Conservation (phyloP, 1,284 basidiomycete genomes). For the Mycena citricolor region DNA sequence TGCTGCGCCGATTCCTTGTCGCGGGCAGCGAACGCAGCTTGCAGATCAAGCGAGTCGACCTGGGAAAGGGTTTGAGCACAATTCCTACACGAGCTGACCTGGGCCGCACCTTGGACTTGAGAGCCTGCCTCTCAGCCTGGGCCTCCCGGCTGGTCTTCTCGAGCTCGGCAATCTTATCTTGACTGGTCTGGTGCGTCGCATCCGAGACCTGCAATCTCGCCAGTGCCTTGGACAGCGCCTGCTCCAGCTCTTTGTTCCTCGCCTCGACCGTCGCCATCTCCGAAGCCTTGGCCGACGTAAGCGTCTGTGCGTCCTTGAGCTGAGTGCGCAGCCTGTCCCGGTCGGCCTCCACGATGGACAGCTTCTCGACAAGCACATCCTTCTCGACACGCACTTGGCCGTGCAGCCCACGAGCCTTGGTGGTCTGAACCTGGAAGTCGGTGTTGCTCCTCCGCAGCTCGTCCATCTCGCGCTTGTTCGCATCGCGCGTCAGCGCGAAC, state of each 20-base stretch:
- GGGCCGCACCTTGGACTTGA: conserved; percentile 57
- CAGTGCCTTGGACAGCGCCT: conserved; percentile 66
- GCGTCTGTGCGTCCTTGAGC: conserved; percentile 52
- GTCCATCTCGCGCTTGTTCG: conserved; percentile 60
- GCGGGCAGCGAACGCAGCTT: conserved; percentile 50
- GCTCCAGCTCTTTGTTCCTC: conserved; percentile 63
- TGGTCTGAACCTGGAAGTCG: conserved; percentile 68
- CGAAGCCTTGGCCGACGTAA: conserved; percentile 42
- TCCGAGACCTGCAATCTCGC: conserved; percentile 70
- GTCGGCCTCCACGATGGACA: conserved; percentile 59
- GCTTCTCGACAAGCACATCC: conserved; percentile 63
- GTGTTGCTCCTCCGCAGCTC: conserved; percentile 65
- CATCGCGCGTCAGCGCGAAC: conserved; percentile 53
- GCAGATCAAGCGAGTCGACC: conserved; percentile 61
- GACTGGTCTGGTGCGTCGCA: conserved; percentile 55
- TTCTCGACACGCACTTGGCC: conserved; percentile 81
- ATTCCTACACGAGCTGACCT: too few relatives aligned
- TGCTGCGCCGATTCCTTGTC: conserved; percentile 62
- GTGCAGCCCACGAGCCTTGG: conserved; percentile 71
- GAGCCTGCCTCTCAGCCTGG: conserved; percentile 48
- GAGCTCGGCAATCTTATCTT: conserved; percentile 57
- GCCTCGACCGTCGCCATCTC: conserved; percentile 51
- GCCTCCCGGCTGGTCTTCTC: conserved; percentile 60
- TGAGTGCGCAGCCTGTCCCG: conserved; percentile 56
- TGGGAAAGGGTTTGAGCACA: conserved; percentile 34